Base-by-base conservation (phyloP, 2,329 filamentous ascomycete genomes). In the Hypoxylon sp. region DNA sequence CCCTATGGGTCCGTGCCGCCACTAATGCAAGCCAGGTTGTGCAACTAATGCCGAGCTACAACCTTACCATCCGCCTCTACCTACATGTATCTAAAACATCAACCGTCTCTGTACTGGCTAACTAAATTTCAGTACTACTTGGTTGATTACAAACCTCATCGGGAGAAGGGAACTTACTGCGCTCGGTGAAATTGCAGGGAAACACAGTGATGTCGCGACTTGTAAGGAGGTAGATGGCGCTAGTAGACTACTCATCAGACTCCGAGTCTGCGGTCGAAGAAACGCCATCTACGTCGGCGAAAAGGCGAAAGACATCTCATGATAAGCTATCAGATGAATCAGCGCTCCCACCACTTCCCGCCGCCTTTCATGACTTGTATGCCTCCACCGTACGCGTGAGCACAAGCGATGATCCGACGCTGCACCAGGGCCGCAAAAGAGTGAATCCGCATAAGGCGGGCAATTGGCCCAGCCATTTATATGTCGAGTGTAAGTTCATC, bases 401-500 rank as follows among this genome's bases (percentile, higher is more conserved):
- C 80, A 91, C 91, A 44, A 86, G 85, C 74, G 96, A 98, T 81
- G 92, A 97, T 77, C 94, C 95, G 0, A 85, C 86, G 66, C 84
- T 98, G 64, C 96, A 99, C 79, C 92, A 91, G 33, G 96, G 96
- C 60, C 90, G 95, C 50, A 93, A 91, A 77, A 89, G 96, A 46
- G 88, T 91, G 64, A 92, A 90, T 54, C 95, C 95, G 25, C 96
- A 99, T 80, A 85, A 95, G 27, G 88, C 90, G 66, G 96, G 96
- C 67, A 93, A 94, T 79, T 99, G 96, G 96, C 94, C 95, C 1
- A 94, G 91, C 35, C 95, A 98, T 81, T 79, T 98, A 50, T 98
- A 97, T 79, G 85, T 97, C 63, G 95, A 98, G 83, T 99, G 96
- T 97, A 85, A 81, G 90, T 83, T 62, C 4, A 40, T 25, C 46